phyloP scores from a whole-genome alignment of 179 eudicot species.

The Pouteria campechiana region DNA sequence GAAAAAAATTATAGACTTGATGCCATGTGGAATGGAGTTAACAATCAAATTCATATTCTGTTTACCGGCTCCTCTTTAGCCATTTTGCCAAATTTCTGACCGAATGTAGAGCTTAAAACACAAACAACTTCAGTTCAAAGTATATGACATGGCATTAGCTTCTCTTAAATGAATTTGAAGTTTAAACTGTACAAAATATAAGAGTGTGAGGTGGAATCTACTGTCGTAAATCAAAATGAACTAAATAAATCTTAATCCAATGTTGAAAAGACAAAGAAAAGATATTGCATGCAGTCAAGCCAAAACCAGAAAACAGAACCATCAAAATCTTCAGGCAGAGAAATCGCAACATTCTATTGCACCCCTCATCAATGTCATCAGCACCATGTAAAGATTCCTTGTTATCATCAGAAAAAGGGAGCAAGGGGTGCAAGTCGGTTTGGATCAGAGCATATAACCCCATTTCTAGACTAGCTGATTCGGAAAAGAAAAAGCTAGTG shows the following conservation, averaged over 20 bases:
- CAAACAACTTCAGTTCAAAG: too few species aligned
- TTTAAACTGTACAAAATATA: slow-evolving; percentile 16
- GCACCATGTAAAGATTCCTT: slow-evolving; percentile 24
- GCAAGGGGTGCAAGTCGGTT: slow-evolving; percentile 16
- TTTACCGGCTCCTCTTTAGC: too few species aligned
- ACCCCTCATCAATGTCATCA: slow-evolving; percentile 21
- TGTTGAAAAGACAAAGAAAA: slow-evolving; percentile 28
- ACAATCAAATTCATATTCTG: too few species aligned
- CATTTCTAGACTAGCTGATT: slow-evolving; percentile 16
- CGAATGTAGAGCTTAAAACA: too few species aligned
- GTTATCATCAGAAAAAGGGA: slow-evolving; percentile 28
- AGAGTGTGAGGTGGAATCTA: slow-evolving; percentile 19
- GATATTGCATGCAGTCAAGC: slow-evolving; percentile 42
- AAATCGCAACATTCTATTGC: slow-evolving; percentile 6
- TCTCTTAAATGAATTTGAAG: slow-evolving; percentile 10
- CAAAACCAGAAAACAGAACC: slow-evolving; percentile 8
- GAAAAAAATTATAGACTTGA: too few species aligned
- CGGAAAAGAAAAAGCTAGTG: background rate
- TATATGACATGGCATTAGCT: too few species aligned
- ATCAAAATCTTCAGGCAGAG: background rate
- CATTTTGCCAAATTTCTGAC: too few species aligned
- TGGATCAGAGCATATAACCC: slow-evolving; percentile 30
- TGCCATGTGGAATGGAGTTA: too few species aligned
- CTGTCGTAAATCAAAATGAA: slow-evolving; percentile 20
- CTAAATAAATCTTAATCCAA: slow-evolving; percentile 8